These are phyloP conservation scores for Coemansia sp. DNA, from an alignment of 192 early-diverging fungal species.

Conservation along the genomic window DNA sequence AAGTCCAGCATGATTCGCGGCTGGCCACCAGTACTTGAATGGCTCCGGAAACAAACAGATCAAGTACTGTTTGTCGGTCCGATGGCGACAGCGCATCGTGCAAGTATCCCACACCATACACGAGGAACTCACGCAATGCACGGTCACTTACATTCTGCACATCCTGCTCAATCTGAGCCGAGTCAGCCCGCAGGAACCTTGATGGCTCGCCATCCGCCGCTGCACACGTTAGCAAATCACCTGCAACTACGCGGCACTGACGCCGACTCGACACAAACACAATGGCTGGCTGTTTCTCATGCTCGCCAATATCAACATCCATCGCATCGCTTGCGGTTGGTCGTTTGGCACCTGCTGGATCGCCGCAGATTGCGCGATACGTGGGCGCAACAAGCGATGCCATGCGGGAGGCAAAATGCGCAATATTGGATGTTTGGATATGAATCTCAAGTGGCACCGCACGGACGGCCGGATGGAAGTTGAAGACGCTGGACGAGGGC, in stretches of 20 bases:
- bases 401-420: conserved; percentile 96
- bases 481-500: conserved; percentile 74
- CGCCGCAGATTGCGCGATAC: conserved; percentile 29
- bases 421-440: conserved; percentile 88
- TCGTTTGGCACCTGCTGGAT: not conserved
- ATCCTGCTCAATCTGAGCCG: conserved; percentile 61
- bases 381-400: conserved; percentile 84
- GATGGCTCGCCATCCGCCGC: conserved; percentile 73
- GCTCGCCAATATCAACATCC: conserved; percentile 12
- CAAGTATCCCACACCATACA: conserved; percentile 83
- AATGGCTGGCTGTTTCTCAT: conserved; percentile 64
- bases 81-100: conserved; percentile 83
- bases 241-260: conserved; percentile 84
- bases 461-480: conserved; percentile 91
- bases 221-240: conserved; percentile 79
- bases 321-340: not conserved
- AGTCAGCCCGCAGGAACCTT: conserved; percentile 67
- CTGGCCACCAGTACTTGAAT: conserved; percentile 90
- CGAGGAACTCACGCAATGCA: conserved; percentile 68
- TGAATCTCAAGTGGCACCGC: conserved; percentile 93
- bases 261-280: conserved; percentile 92
- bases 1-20: conserved; percentile 89
- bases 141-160: conserved; percentile 71
- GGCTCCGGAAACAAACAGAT: conserved; percentile 72
- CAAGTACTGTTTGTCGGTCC: conserved; percentile 73